Evolutionary conservation across 345 rosid genomes (phyloP), one percentile per base, ranked within the genome.

Genomic region (Melaleuca alternifolia): DNA sequence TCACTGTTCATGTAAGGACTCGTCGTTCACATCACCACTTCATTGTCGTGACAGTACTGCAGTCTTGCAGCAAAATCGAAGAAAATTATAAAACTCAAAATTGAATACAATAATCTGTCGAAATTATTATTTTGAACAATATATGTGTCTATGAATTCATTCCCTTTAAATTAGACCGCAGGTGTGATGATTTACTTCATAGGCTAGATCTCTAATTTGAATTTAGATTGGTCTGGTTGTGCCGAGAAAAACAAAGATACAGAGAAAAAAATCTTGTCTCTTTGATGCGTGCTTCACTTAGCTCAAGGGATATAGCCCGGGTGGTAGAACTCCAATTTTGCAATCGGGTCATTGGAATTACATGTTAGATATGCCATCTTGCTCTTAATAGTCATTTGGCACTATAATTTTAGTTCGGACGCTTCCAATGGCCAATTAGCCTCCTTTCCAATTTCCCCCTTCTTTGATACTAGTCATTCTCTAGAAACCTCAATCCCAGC

Each of bases 181-280:
- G 6, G 1, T 9, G 48, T 2, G 10, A 71, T 71, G 24, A 71
- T 33, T 71, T 71, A 33, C 48, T 33, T 71, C 2, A 5, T 24
- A 1, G 21, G 56, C 23, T 10, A 16, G 8, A 1, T 54, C 33
- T 11, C 14, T 59, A 1, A 30, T 28, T 61, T 0, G 0, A 30
- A 41, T 18, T 0, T 1, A 14, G 0, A 21, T 14, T 15, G 6
- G 10, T 15, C 6, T 28, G 0, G 5, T 30, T 30, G 13, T 0
- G 0, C 30, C 30, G 0, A n/a, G n/a, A 0, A 14, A n/a, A 0
- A 59, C 15, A 0, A 59, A 54, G 18, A n/a, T 16, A 59, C 1
- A 0, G 6, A 16, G n/a, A 59, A 15, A 59, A 0, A 5, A 1
- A 2, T n/a, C 15, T 13, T 33, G 26, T 57, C 41, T 2, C 75